Percentiles rank a stretch among this genome's conserved stretches.
These are phyloP conservation scores for Boletales sp. DNA, from an alignment of 768 basidiomycete species.

Conservation along the genomic window DNA sequence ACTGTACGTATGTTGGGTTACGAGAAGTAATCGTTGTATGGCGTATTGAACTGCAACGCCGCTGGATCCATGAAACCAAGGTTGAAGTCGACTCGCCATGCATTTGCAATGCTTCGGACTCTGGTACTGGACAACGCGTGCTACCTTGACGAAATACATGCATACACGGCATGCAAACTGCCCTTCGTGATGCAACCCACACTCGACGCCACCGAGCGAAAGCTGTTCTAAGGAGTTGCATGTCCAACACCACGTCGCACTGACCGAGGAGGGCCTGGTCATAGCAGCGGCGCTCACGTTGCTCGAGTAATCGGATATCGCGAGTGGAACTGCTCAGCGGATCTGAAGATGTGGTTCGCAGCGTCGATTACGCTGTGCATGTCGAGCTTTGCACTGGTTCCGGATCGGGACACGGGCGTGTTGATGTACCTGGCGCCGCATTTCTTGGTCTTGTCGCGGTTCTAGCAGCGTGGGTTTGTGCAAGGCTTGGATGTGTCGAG, in stretches of 20 bases:
- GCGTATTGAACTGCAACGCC: constrained; percentile 94
- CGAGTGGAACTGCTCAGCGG: constrained; percentile 17
- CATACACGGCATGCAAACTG: constrained; percentile 76
- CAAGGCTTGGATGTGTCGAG: constrained; percentile 57
- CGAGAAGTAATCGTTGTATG: constrained; percentile 94
- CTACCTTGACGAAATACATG: constrained; percentile 89
- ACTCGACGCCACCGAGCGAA: constrained; percentile 61
- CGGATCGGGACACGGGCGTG: constrained; percentile 85
- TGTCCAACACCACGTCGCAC: constrained; percentile 8
- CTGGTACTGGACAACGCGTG: constrained; percentile 87
- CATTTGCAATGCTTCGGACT: constrained; percentile 86
- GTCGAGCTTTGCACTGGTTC: constrained; percentile 86
- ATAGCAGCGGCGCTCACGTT: too few relatives aligned
- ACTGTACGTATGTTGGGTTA: constrained; percentile 47
- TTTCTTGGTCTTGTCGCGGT: constrained; percentile 68
- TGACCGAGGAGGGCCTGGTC: too few relatives aligned
- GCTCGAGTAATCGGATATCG: too few relatives aligned
- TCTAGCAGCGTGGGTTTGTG: constrained; percentile 69
- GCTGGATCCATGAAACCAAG: constrained; percentile 88
- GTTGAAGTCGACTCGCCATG: constrained; percentile 84
- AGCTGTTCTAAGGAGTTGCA: constrained; percentile 88
- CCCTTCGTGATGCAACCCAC: constrained; percentile 74
- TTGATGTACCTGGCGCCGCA: constrained; percentile 84
- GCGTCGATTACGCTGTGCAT: constrained; percentile 80
- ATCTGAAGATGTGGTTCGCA: constrained; percentile 89